Evolutionary conservation across 1,139 yeast species (phyloP), one percentile per base, ranked within the genome.

Genomic region (Nakaseomyces glabratus): DNA sequence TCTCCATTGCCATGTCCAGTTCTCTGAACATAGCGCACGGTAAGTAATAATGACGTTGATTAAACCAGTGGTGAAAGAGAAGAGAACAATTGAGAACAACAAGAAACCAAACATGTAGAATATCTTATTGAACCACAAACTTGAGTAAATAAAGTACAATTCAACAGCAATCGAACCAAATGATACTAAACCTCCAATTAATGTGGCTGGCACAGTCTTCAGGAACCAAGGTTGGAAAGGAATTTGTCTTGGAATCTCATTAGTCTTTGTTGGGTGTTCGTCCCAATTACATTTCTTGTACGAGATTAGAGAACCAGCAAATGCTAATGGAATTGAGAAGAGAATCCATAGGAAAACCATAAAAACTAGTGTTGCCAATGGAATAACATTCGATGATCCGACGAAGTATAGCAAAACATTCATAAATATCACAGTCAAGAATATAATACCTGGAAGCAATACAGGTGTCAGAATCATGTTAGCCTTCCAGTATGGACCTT

Each of bases 1-100:
- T 58, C 88, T 77, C 98, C 98, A 90, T 56, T 86, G 96, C 99
- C 99, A 90, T 58, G 77, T 76, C 66, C 93, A 88, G 60, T 90
- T 84, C 57, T 90, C 98, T 30, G 86, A 68, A 55, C 95, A 85
- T 45, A 93, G 69, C 8, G 88, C 72, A 64, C 82, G 82, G 61
- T 90, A 90, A 24, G 82, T 74, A 65, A 86, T 71, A 49, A 90
- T 66, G 14, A 86, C 65, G 0, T 95, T 79, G 29, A 86, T 86
- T 44, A 90, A 68, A 13, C 82, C 69, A 6, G 95, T 81, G 8
- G 96, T 86, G 49, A 82, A 55, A 11, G 84, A 65, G 85, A 86
- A 81, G 54, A 90, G 68, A 16, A 81, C 47, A 56, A 85, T 78
- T 51, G 96, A 86, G 62, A 88, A 76, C 60, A 90, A 84, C 50